Conservation (phyloP, 2,329 filamentous ascomycete species). For the Cladosporium austrohemisphaericum region DNA sequence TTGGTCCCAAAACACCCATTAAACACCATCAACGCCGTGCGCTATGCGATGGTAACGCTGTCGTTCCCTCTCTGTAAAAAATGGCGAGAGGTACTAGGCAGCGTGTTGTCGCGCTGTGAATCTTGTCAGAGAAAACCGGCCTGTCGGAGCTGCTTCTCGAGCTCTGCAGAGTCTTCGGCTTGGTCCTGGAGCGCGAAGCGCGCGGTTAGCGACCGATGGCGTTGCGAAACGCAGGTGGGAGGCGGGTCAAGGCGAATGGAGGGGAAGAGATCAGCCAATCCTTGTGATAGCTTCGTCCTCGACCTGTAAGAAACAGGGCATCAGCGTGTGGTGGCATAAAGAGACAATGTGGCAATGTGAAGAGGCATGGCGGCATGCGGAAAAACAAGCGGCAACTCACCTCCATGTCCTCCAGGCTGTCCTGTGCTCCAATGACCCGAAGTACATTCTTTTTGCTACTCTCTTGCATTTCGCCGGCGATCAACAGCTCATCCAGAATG, state of each 20-base stretch:
- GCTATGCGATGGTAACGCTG: constrained; percentile 29
- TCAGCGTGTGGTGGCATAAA: constrained; percentile 29
- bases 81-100: constrained; percentile 29
- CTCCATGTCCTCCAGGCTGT: constrained; percentile 98
- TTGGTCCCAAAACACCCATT: constrained; percentile 18
- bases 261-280: constrained; percentile 52
- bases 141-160: constrained; percentile 29
- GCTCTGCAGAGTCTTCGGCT: constrained; percentile 23
- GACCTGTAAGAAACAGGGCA: constrained; percentile 30
- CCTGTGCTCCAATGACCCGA: constrained; percentile 92
- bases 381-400: constrained; percentile 57
- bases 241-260: constrained; percentile 19
- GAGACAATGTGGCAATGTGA: constrained; percentile 3
- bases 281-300: constrained; percentile 50
- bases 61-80: constrained; percentile 26
- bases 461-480: constrained; percentile 96
- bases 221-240: constrained; percentile 10
- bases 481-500: constrained; percentile 91
- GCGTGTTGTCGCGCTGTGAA: constrained; percentile 17
- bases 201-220: constrained; percentile 13
- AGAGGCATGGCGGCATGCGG: background rate
- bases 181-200: constrained; percentile 21
- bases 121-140: constrained; percentile 23
- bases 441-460: constrained; percentile 99
- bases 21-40: constrained; percentile 25